A percentile compares a stretch with the other conserved stretches of the same genome.
Conservation (phyloP, 352 stramenopile species). For the Phytophthora uliginosa region DNA sequence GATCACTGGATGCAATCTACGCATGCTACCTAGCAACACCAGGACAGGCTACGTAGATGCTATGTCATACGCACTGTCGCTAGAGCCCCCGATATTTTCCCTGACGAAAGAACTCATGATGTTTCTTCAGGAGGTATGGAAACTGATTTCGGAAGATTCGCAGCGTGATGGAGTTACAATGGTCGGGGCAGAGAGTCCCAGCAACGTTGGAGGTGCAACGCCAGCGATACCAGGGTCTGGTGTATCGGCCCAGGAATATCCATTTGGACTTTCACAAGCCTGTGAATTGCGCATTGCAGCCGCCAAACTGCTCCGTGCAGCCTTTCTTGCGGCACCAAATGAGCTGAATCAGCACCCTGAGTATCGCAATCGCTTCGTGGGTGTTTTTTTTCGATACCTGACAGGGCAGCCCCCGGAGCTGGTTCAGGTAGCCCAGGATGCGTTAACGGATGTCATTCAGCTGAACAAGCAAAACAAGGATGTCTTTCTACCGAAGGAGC, state of each 20-base stretch:
- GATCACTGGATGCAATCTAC: constrained; percentile 83
- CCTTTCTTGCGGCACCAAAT: constrained; percentile 84
- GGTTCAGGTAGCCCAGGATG: constrained; percentile 83
- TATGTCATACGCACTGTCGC: constrained; percentile 81
- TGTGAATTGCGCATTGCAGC: constrained; percentile 89
- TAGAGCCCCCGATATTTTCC: constrained; percentile 84
- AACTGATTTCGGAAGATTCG: constrained; percentile 82
- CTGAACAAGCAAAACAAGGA: constrained; percentile 92
- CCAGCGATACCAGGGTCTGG: constrained; percentile 42
- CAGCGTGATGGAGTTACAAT: constrained; percentile 38
- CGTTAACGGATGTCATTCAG: constrained; percentile 85
- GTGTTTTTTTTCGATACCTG: constrained; percentile 93
- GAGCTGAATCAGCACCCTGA: constrained; percentile 90
- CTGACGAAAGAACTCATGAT: constrained; percentile 89
- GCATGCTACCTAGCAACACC: constrained; percentile 71
- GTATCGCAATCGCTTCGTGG: constrained; percentile 87
- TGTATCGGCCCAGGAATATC: constrained; percentile 86
- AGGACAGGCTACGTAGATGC: constrained; percentile 88
- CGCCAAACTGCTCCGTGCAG: constrained; percentile 89
- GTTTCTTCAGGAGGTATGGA: constrained; percentile 91
- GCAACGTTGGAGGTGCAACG: constrained; percentile 29
- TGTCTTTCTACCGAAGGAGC: constrained; percentile 94
- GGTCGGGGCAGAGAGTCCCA: constrained; percentile 36
- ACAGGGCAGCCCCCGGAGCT: constrained; percentile 88
- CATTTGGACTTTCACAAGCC: constrained; percentile 85